phyloP scores from a whole-genome alignment of 2,329 filamentous ascomycete genomes.

The Pseudogymnoascus sp. region DNA sequence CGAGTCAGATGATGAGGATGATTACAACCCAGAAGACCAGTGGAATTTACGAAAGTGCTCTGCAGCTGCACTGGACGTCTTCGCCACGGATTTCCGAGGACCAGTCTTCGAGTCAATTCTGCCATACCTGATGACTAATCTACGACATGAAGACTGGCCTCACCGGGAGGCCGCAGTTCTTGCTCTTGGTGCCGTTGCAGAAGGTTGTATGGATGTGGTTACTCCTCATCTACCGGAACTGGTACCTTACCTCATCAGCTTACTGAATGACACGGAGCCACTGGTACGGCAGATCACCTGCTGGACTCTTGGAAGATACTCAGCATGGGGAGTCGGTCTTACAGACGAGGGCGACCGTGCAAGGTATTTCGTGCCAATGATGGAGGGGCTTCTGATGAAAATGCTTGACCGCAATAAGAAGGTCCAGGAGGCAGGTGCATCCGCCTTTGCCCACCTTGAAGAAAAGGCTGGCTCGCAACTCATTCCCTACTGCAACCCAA shows the following conservation, averaged over 20 bases:
- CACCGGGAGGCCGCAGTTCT: slow-evolving; percentile 90
- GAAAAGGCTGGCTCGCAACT: slow-evolving; percentile 80
- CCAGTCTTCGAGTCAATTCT: slow-evolving; percentile 87
- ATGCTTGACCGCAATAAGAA: slow-evolving; percentile 98
- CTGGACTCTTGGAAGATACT: slow-evolving; percentile 93
- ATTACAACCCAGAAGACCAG: slow-evolving; percentile 76
- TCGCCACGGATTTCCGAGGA: slow-evolving; percentile 81
- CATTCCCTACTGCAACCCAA: slow-evolving; percentile 79
- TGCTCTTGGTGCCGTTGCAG: slow-evolving; percentile 87
- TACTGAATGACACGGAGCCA: slow-evolving; percentile 77
- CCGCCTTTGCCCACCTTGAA: slow-evolving; percentile 91
- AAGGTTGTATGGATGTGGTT: slow-evolving; percentile 86
- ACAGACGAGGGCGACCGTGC: slow-evolving; percentile 59
- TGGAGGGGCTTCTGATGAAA: slow-evolving; percentile 88
- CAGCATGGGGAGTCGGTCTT: slow-evolving; percentile 79
- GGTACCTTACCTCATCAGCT: slow-evolving; percentile 79
- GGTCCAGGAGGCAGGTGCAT: slow-evolving; percentile 92
- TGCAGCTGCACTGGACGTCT: slow-evolving; percentile 87
- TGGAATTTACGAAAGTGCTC: slow-evolving; percentile 98
- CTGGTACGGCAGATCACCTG: slow-evolving; percentile 95
- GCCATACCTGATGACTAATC: slow-evolving; percentile 83
- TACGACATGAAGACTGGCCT: slow-evolving; percentile 84
- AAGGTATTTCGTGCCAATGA: slow-evolving; percentile 86
- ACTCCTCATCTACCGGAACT: slow-evolving; percentile 85
- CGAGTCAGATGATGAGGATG: slow-evolving; percentile 67